Evolutionary conservation across 2,329 filamentous ascomycete genomes (phyloP).

Genomic region (Pseudopyricularia cyperi): DNA sequence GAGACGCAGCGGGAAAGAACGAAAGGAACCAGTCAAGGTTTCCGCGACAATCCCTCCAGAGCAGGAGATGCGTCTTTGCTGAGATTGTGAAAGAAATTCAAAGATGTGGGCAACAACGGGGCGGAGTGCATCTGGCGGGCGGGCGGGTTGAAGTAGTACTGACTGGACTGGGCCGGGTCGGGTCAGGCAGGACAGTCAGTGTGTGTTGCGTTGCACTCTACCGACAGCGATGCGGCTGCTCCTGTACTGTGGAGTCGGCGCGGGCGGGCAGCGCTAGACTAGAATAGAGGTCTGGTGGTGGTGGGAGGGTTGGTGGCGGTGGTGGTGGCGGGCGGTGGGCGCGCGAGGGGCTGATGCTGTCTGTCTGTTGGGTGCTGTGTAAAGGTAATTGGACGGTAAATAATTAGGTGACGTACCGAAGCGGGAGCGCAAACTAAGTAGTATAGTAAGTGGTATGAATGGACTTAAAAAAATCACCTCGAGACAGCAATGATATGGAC

Average conservation of each 20-base stretch:
- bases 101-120: not conserved
- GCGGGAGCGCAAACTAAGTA: too few species aligned
- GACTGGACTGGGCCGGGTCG: not conserved
- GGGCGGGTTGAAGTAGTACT: not conserved
- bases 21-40: not conserved
- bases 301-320: too few species aligned
- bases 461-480: too few species aligned
- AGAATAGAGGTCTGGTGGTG: not conserved
- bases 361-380: too few species aligned
- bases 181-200: not conserved
- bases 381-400: too few species aligned
- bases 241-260: not conserved
- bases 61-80: not conserved
- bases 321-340: not conserved
- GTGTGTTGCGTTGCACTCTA: not conserved
- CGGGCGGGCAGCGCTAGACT: not conserved
- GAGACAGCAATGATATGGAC: too few species aligned
- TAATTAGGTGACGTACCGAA: too few species aligned
- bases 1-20: not conserved
- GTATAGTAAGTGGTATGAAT: too few species aligned
- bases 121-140: conserved; percentile 1
- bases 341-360: not conserved
- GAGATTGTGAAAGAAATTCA: not conserved
- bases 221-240: not conserved
- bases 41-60: not conserved